These are phyloP conservation scores for Trichosanthes cucumerina DNA, from an alignment of 306 rosid genomes.

Conservation along the genomic window DNA sequence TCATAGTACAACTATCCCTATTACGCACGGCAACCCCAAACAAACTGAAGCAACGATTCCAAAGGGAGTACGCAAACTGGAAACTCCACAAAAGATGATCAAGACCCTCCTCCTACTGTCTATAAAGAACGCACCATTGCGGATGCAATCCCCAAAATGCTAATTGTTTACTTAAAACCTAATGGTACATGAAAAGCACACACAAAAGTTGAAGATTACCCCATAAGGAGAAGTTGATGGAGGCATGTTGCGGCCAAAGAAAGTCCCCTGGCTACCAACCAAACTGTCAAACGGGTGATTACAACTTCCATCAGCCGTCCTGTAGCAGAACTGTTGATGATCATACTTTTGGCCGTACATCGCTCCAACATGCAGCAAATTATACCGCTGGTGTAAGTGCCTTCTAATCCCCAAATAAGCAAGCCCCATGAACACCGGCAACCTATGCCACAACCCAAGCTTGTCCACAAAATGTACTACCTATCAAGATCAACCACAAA, in stretches of 20 bases:
- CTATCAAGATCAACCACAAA: slow-evolving; percentile 14
- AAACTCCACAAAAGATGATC: no score
- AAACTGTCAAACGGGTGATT: slow-evolving; percentile 41
- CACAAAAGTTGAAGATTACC: slow-evolving; percentile 20
- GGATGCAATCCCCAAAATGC: background rate
- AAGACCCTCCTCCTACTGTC: background rate
- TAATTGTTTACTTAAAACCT: background rate
- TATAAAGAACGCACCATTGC: background rate
- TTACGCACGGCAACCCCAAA: background rate
- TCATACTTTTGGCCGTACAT: slow-evolving; percentile 35
- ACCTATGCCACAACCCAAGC: slow-evolving; percentile 51
- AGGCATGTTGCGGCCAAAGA: slow-evolving; percentile 65
- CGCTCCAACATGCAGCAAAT: slow-evolving; percentile 41
- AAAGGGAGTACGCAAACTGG: background rate
- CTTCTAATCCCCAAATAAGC: slow-evolving; percentile 62
- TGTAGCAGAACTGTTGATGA: slow-evolving; percentile 17
- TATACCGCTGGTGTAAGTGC: slow-evolving; percentile 57
- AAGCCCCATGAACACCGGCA: slow-evolving; percentile 50
- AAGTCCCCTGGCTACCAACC: slow-evolving; percentile 55
- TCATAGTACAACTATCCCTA: background rate
- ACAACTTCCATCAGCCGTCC: slow-evolving; percentile 57
- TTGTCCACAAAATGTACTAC: slow-evolving; percentile 53
- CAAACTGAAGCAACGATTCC: background rate
- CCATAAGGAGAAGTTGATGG: slow-evolving; percentile 35
- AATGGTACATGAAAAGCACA: background rate